phyloP scores from a whole-genome alignment of 1,284 basidiomycete species.

The Amylostereum areolatum region DNA sequence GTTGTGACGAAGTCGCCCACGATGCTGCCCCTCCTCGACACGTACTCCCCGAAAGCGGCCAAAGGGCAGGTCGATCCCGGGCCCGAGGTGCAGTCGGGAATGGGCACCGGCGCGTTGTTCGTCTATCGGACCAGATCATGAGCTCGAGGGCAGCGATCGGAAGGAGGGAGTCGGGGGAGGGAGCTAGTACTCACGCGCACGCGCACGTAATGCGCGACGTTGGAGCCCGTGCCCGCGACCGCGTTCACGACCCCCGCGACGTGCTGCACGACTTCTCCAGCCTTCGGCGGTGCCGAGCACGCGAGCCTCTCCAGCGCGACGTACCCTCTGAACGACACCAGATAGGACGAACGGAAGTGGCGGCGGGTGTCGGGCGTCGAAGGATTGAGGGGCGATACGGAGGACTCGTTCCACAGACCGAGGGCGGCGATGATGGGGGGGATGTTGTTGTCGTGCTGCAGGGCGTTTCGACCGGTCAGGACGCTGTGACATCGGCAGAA shows the following conservation, averaged over 20 bases:
- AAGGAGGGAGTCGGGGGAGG: neutral
- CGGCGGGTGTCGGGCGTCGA: slow-evolving; percentile 23
- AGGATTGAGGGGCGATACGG: slow-evolving; percentile 30
- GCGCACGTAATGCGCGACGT: slow-evolving; percentile 25
- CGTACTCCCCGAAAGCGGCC: slow-evolving; percentile 23
- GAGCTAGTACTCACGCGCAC: slow-evolving; percentile 22
- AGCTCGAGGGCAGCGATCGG: neutral
- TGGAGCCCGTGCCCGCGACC: slow-evolving; percentile 8
- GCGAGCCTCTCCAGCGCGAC: slow-evolving; percentile 34
- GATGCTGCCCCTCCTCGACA: slow-evolving; percentile 19
- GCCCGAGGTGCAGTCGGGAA: slow-evolving; percentile 31
- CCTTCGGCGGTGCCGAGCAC: slow-evolving; percentile 18
- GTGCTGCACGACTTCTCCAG: slow-evolving; percentile 12
- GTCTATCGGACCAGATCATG: slow-evolving; percentile 18
- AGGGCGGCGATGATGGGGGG: slow-evolving; percentile 36
- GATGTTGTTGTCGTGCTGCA: slow-evolving; percentile 38
- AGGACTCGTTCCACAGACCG: slow-evolving; percentile 36
- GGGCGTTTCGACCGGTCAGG: neutral
- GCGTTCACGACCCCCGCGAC: slow-evolving; percentile 11
- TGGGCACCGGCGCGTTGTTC: slow-evolving; percentile 31
- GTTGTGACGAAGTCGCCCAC: slow-evolving; percentile 31
- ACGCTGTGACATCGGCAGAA: neutral
- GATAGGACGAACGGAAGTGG: slow-evolving; percentile 31
- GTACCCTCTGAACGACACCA: slow-evolving; percentile 35
- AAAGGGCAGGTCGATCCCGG: slow-evolving; percentile 32